Percentiles rank a stretch among this genome's conserved stretches.
Conservation (phyloP, 2,329 filamentous ascomycete genomes). For the Stagonosporopsis tanaceti region DNA sequence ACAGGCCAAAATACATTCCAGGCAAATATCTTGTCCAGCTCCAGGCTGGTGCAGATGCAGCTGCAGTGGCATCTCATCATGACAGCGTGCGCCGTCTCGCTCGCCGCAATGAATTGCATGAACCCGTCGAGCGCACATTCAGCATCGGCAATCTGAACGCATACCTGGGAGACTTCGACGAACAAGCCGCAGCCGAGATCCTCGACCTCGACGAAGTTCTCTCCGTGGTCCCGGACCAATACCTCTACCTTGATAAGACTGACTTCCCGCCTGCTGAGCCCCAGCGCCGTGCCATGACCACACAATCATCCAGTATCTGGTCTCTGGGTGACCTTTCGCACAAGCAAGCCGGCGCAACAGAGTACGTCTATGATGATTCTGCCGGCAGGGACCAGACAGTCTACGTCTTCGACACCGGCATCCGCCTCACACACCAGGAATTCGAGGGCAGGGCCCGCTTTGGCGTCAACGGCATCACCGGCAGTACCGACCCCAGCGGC, state of each 20-base stretch:
- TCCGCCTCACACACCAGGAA: conserved; percentile 58
- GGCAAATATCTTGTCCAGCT: conserved; percentile 52
- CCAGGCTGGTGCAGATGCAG: conserved; percentile 33
- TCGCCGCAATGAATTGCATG: conserved; percentile 12
- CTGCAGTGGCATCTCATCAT: conserved; percentile 22
- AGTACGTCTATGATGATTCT: conserved; percentile 19
- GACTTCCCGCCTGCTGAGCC: background rate
- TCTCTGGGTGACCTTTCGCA: conserved; percentile 26
- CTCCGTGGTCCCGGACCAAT: conserved; percentile 9
- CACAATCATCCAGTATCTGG: conserved; percentile 19
- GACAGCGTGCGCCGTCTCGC: conserved; percentile 16
- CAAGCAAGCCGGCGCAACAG: conserved; percentile 2
- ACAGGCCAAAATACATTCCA: conserved; percentile 27
- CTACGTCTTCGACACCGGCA: conserved; percentile 70
- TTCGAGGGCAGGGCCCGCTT: conserved; percentile 25
- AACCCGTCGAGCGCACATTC: conserved; percentile 22
- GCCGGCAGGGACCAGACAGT: conserved; percentile 50
- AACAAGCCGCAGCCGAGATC: conserved; percentile 46
- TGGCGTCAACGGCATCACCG: conserved; percentile 15
- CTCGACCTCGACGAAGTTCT: conserved; percentile 5
- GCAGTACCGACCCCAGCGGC: conserved; percentile 12
- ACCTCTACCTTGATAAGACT: conserved; percentile 9
- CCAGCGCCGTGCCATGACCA: conserved; percentile 2
- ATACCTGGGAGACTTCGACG: conserved; percentile 57
- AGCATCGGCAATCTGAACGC: conserved; percentile 29